A percentile compares a stretch with the other conserved stretches of the same genome.
Evolutionary conservation across 2,329 filamentous ascomycete genomes (phyloP).

Genomic region (Diplodia corticola): DNA sequence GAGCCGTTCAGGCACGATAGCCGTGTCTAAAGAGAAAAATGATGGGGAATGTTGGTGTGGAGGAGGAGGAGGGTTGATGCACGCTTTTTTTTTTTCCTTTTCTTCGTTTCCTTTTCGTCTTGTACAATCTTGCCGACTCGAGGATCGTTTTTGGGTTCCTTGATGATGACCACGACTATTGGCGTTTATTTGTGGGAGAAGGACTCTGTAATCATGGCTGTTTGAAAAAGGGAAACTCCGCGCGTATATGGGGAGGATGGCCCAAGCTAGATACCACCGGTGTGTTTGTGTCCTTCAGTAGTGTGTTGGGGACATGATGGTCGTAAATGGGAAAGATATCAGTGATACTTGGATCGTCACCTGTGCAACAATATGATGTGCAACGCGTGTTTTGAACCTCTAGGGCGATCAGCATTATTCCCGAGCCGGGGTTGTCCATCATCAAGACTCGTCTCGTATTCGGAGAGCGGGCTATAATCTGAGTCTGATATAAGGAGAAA

Average conservation of each 20-base stretch:
- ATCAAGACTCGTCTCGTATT: neutral
- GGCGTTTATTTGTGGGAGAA: neutral
- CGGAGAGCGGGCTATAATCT: neutral
- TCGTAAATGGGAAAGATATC: neutral
- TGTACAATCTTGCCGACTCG: conserved; percentile 5
- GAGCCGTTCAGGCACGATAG: conserved; percentile 21
- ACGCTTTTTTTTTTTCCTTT: neutral
- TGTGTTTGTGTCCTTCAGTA: neutral
- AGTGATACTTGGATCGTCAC: neutral
- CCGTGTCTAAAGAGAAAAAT: neutral
- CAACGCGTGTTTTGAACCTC: neutral
- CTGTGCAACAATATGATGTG: neutral
- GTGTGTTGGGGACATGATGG: neutral
- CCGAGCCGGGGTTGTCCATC: neutral
- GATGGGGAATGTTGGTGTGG: neutral
- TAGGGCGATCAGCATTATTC: neutral
- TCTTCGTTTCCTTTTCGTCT: neutral
- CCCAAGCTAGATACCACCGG: neutral
- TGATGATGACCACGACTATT: conserved; percentile 3
- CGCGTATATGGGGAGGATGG: neutral
- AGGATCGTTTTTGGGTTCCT: neutral
- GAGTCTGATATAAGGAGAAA: neutral
- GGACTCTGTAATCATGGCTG: neutral
- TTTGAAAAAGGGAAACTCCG: neutral
- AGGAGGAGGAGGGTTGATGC: neutral